These are phyloP conservation scores for Schizosaccharomyces lindneri DNA, from an alignment of 805 yeast species.

Conservation along the genomic window DNA sequence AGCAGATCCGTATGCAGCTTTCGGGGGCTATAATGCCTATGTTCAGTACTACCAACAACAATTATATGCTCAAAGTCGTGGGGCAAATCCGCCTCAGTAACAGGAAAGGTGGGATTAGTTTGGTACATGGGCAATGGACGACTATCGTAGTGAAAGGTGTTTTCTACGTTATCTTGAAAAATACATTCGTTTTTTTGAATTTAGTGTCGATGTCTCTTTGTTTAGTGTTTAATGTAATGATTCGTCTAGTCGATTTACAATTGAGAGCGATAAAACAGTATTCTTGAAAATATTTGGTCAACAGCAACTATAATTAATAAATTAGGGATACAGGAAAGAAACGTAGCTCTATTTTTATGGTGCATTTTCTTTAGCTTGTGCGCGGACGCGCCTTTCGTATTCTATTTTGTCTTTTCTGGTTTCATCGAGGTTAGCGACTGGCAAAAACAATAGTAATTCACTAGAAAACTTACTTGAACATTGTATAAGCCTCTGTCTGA, in stretches of 20 bases:
- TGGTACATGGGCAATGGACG: too few species aligned
- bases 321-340: conserved; percentile 20
- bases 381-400: conserved; percentile 54
- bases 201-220: too few species aligned
- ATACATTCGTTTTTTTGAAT: too few species aligned
- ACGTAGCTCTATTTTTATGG: conserved; percentile 29
- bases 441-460: background rate
- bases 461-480: conserved; percentile 13
- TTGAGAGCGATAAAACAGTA: too few species aligned
- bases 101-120: too few species aligned
- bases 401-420: conserved; percentile 25
- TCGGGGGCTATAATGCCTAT: conserved; percentile 11
- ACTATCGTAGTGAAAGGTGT: too few species aligned
- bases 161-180: too few species aligned
- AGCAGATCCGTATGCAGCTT: conserved; percentile 10
- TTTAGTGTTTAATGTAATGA: too few species aligned
- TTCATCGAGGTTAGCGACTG: background rate
- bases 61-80: background rate
- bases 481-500: conserved; percentile 88
- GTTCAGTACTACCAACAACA: conserved; percentile 9
- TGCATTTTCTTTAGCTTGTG: conserved; percentile 57
- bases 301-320: conserved; percentile 2
- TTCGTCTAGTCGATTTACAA: too few species aligned
- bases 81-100: background rate
- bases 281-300: conserved; percentile 10